Conservation (phyloP, 768 basidiomycete species). For the Lentinula lateritia region DNA sequence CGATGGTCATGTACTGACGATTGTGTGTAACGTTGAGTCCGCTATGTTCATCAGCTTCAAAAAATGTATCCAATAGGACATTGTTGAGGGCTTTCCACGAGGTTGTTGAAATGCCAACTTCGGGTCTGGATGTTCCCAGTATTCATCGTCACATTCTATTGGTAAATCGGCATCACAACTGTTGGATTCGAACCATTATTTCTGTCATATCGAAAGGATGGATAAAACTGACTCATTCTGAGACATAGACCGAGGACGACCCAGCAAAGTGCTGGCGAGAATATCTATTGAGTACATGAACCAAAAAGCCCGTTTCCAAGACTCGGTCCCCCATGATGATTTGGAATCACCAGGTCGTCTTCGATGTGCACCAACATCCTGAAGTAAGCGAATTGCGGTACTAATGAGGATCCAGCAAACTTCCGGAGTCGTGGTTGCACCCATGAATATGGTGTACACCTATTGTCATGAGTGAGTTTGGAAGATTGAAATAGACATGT, state of each 20-base stretch:
- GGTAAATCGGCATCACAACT: slow-evolving; percentile 62
- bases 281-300: slow-evolving; percentile 18
- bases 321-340: slow-evolving; percentile 45
- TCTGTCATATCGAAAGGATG: neutral
- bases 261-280: slow-evolving; percentile 31
- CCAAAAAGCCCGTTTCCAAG: slow-evolving; percentile 57
- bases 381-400: slow-evolving; percentile 49
- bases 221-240: slow-evolving; percentile 41
- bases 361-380: slow-evolving; percentile 55
- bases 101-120: slow-evolving; percentile 50
- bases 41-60: slow-evolving; percentile 48
- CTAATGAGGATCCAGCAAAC: slow-evolving; percentile 49
- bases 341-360: slow-evolving; percentile 22
- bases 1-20: slow-evolving; percentile 29
- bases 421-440: slow-evolving; percentile 39
- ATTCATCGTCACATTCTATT: slow-evolving; percentile 63
- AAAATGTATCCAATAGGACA: slow-evolving; percentile 38
- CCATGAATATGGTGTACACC: slow-evolving; percentile 36
- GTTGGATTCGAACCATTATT: neutral
- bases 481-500: slow-evolving; percentile 13
- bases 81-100: slow-evolving; percentile 34
- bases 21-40: slow-evolving; percentile 42
- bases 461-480: slow-evolving; percentile 11
- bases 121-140: slow-evolving; percentile 45
- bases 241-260: slow-evolving; percentile 52